These are phyloP conservation scores for Ogataea haglerorum DNA, from an alignment of 805 yeast species.

Conservation along the genomic window DNA sequence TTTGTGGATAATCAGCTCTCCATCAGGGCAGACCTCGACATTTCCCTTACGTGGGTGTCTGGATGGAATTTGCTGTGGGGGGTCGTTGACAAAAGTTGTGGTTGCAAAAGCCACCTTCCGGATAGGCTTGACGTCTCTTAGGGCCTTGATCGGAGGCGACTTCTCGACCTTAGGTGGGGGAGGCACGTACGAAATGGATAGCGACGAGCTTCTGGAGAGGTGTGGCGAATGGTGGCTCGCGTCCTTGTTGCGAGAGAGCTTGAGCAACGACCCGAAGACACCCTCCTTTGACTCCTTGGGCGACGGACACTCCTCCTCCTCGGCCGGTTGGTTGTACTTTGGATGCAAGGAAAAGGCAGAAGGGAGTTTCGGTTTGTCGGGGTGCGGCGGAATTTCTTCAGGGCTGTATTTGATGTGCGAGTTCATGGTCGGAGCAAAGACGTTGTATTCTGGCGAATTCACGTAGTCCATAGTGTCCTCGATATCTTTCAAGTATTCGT, in stretches of 20 bases:
- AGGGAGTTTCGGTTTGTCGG: slow-evolving; percentile 43
- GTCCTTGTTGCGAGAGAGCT: slow-evolving; percentile 26
- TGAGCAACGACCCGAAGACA: slow-evolving; percentile 31
- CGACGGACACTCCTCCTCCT: slow-evolving; percentile 21
- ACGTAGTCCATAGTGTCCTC: slow-evolving; percentile 10
- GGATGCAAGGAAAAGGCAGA: slow-evolving; percentile 41
- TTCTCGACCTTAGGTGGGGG: slow-evolving; percentile 30
- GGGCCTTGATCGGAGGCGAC: slow-evolving; percentile 29
- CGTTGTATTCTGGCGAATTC: slow-evolving; percentile 11
- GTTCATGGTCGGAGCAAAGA: slow-evolving; percentile 25
- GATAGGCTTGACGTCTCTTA: slow-evolving; percentile 36
- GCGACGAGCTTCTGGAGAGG: slow-evolving; percentile 15
- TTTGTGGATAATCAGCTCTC: slow-evolving; percentile 34
- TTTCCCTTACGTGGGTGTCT: slow-evolving; percentile 78
- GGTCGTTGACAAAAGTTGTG: slow-evolving; percentile 69
- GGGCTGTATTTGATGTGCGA: slow-evolving; percentile 34
- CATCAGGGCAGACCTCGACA: slow-evolving; percentile 41
- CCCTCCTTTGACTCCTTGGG: slow-evolving; percentile 19
- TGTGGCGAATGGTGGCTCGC: slow-evolving; percentile 13
- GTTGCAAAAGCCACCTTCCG: slow-evolving; percentile 76
- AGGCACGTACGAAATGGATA: slow-evolving; percentile 20
- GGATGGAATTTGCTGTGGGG: slow-evolving; percentile 93
- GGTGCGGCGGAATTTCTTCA: slow-evolving; percentile 51
- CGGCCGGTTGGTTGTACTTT: slow-evolving; percentile 26
- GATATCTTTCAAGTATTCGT: slow-evolving; percentile 41